These are phyloP conservation scores for Erodium moschatum DNA, from an alignment of 441 rosid genomes.

Conservation along the genomic window DNA sequence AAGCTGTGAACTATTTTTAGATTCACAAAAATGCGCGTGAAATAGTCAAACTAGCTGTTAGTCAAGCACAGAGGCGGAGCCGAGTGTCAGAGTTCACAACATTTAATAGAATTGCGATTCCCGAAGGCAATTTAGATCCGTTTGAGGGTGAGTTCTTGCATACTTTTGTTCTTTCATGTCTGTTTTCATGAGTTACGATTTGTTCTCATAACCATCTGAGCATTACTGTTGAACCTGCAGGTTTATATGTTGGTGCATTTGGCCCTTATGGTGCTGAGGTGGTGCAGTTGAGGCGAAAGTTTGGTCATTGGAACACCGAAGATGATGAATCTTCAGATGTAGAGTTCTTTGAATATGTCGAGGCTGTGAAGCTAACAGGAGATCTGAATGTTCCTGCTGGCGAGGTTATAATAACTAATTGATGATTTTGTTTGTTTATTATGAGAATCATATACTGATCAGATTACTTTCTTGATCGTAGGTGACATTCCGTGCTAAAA, in stretches of 20 bases:
- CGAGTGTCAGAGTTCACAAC: constrained; percentile 52
- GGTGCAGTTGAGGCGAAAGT: constrained; percentile 81
- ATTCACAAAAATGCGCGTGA: constrained; percentile 72
- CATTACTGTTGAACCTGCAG: constrained; percentile 27
- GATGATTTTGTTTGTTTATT: constrained; percentile 12
- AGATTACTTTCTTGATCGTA: constrained; percentile 25
- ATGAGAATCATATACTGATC: constrained; percentile 16
- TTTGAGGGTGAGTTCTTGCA: constrained; percentile 51
- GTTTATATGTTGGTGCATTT: constrained; percentile 86
- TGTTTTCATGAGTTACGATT: not conserved
- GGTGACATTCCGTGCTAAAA: constrained; percentile 96
- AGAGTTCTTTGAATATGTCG: constrained; percentile 80
- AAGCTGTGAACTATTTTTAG: constrained; percentile 30
- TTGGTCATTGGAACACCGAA: constrained; percentile 58
- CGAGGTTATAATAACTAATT: constrained; percentile 39
- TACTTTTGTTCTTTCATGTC: constrained; percentile 8
- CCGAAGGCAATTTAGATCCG: constrained; percentile 59
- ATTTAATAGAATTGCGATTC: constrained; percentile 52
- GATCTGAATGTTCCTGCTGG: constrained; percentile 95
- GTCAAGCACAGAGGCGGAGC: constrained; percentile 61
- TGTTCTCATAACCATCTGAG: not conserved
- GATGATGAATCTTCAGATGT: constrained; percentile 48
- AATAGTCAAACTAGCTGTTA: constrained; percentile 72
- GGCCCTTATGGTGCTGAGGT: constrained; percentile 92
- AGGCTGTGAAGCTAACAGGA: constrained; percentile 84